A percentile compares a stretch with the other conserved stretches of the same genome.
These are phyloP conservation scores for Backusella mclennaniae DNA, from an alignment of 192 early-diverging fungal species.

Conservation along the genomic window DNA sequence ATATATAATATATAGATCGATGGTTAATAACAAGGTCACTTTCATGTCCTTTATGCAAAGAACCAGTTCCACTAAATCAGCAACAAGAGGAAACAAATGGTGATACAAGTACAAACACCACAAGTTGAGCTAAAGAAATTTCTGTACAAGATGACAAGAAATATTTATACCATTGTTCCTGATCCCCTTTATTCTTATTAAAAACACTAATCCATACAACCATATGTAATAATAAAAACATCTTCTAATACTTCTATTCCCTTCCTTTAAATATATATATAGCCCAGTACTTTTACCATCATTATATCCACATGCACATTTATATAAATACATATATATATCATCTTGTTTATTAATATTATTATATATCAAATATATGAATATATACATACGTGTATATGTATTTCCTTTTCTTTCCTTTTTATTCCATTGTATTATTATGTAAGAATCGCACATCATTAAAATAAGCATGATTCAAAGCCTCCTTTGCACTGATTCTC, in stretches of 20 bases:
- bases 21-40: not conserved
- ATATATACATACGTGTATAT: not conserved
- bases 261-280: too few relatives aligned
- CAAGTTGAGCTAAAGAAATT: not conserved
- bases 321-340: too few relatives aligned
- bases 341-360: not conserved
- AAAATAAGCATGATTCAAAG: conserved; percentile 62
- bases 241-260: too few relatives aligned
- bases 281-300: too few relatives aligned
- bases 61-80: not conserved
- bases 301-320: too few relatives aligned
- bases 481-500: conserved; percentile 64
- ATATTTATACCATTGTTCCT: too few relatives aligned
- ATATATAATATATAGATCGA: not conserved
- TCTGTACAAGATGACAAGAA: not conserved
- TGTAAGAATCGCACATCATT: conserved; percentile 37
- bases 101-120: not conserved
- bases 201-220: too few relatives aligned
- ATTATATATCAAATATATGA: not conserved
- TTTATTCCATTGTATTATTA: not conserved
- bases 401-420: not conserved
- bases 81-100: not conserved
- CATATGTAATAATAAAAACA: too few relatives aligned
- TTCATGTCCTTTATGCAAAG: conserved; percentile 1
- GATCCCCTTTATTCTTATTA: too few relatives aligned